phyloP scores from a whole-genome alignment of 1,139 yeast species.

The Zygosaccharomyces pseudobailii region DNA sequence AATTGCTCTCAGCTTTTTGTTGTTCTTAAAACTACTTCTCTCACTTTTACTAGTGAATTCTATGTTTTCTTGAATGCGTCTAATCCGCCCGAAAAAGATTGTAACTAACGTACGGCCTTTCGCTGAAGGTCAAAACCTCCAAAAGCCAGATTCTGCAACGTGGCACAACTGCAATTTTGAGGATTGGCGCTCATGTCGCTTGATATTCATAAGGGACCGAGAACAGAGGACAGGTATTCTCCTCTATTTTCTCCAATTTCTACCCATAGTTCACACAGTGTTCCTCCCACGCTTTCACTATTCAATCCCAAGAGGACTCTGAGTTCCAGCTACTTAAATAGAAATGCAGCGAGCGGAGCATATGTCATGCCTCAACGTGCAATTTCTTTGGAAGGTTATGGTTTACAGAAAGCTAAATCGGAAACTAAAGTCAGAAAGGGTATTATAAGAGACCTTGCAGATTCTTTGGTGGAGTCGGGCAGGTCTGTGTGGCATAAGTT shows the following conservation, averaged over 20 bases:
- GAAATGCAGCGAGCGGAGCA: neutral
- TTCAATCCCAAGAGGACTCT: conserved; percentile 18
- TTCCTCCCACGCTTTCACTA: conserved; percentile 11
- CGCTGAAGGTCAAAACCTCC: neutral
- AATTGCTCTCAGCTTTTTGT: too few species aligned
- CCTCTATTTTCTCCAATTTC: conserved; percentile 19
- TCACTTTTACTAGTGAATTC: too few species aligned
- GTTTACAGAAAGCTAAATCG: neutral
- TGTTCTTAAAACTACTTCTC: neutral
- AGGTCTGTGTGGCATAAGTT: conserved; percentile 9
- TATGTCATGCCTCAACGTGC: neutral
- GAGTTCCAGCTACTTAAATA: conserved; percentile 6
- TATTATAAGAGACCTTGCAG: conserved; percentile 5
- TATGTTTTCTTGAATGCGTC: too few species aligned
- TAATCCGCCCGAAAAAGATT: neutral
- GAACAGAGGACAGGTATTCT: conserved; percentile 13
- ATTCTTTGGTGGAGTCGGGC: conserved; percentile 7
- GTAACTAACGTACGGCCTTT: conserved; percentile 3
- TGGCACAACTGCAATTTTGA: neutral
- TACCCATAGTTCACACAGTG: conserved; percentile 14
- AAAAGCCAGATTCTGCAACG: too few species aligned
- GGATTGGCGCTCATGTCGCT: conserved; percentile 12
- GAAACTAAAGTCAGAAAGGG: conserved; percentile 1
- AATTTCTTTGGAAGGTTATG: neutral
- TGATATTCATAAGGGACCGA: conserved; percentile 14